Conservation (phyloP, 208 protist species). For the Trypanosoma lewisi region DNA sequence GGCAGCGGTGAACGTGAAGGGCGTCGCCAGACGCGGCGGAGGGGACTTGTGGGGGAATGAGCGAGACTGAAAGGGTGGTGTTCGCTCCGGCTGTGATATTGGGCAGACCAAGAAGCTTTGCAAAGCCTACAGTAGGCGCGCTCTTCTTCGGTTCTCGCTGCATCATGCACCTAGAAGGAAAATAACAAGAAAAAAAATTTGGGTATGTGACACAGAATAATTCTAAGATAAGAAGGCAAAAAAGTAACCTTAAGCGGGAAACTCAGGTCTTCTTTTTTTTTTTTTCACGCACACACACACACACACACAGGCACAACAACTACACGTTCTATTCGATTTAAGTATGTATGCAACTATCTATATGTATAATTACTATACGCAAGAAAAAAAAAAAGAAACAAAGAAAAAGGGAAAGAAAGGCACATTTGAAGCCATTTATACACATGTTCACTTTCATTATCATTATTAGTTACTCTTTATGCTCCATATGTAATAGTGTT, state of each 20-base stretch:
- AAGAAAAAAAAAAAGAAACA: no score
- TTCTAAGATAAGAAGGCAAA: conserved; percentile 8
- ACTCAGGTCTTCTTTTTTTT: not conserved
- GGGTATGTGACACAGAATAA: no score
- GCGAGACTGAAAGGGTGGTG: not conserved
- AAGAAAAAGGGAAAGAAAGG: no score
- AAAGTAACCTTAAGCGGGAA: conserved; percentile 8
- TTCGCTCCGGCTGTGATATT: not conserved
- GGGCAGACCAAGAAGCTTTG: conserved; percentile 4
- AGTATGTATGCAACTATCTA: not conserved
- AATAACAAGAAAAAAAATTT: not conserved
- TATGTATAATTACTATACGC: not conserved
- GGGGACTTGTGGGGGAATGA: not conserved
- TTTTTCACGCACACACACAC: not conserved
- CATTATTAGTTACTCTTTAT: no score
- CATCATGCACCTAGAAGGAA: not conserved
- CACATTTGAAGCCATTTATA: no score
- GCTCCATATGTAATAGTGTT: not conserved
- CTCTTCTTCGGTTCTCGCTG: not conserved
- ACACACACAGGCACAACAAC: no score
- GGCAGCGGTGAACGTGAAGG: conserved; percentile 29
- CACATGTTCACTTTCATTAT: no score
- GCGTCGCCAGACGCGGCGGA: not conserved
- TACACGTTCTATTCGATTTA: no score
- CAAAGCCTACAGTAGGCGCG: conserved; percentile 35